Evolutionary conservation across 306 rosid species (phyloP).

Genomic region (Cicer bijugum): DNA sequence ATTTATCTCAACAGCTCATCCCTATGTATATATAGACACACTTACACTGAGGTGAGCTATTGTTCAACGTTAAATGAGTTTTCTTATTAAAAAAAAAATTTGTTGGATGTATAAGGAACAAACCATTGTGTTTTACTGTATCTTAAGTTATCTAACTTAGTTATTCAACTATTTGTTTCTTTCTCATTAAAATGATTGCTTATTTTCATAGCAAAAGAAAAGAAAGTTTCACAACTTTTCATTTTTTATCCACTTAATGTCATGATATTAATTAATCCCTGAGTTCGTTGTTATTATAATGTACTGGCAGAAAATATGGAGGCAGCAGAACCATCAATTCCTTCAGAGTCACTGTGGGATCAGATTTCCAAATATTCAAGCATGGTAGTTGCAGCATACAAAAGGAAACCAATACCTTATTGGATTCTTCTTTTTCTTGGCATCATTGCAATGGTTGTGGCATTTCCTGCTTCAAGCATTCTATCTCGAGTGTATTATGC

Average conservation of each 20-base stretch:
- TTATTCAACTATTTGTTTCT: not conserved
- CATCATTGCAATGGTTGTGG: conserved; percentile 79
- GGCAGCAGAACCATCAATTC: conserved; percentile 45
- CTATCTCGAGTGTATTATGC: conserved; percentile 80
- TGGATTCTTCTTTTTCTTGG: conserved; percentile 80
- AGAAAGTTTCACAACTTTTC: not conserved
- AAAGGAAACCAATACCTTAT: conserved; percentile 66
- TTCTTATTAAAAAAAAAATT: too few species aligned
- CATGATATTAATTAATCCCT: conserved; percentile 4
- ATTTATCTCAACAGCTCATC: too few species aligned
- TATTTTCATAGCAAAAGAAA: not conserved
- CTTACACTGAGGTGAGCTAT: not conserved
- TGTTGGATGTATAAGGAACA: not conserved
- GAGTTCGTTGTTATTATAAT: conserved; percentile 29
- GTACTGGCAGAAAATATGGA: conserved; percentile 56
- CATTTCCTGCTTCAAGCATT: conserved; percentile 88
- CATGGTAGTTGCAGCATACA: conserved; percentile 56
- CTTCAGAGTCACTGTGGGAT: conserved; percentile 50
- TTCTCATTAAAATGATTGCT: not conserved
- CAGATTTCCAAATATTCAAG: conserved; percentile 50
- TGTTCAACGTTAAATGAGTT: not conserved
- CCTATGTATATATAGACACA: not conserved
- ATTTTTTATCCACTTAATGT: conserved; percentile 10
- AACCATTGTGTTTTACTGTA: conserved; percentile 13
- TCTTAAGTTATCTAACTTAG: conserved; percentile 22